A percentile compares a stretch with the other conserved stretches of the same genome.
These are phyloP conservation scores for Daldinia vernicosa DNA, from an alignment of 495 filamentous ascomycete species.

Conservation along the genomic window DNA sequence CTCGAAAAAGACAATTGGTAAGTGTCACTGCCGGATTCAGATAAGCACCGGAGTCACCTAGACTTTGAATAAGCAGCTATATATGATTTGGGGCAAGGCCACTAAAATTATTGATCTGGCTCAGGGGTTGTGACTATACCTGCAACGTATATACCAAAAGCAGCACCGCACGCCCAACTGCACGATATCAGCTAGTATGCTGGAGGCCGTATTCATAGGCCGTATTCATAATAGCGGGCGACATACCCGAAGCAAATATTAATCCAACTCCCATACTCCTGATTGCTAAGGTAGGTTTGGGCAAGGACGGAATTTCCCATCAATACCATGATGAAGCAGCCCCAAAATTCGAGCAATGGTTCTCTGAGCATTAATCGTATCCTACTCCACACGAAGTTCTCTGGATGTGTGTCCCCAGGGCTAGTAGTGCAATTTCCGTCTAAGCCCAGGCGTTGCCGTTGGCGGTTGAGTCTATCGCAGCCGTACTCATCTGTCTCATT, in stretches of 20 bases:
- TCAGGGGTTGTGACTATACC: neutral
- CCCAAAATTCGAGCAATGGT: neutral
- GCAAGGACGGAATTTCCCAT: neutral
- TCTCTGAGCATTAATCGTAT: neutral
- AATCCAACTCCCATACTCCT: slow-evolving; percentile 4
- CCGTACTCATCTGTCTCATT: neutral
- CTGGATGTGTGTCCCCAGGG: neutral
- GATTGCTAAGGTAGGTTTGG: slow-evolving; percentile 1
- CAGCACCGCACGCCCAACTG: neutral
- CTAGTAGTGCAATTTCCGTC: neutral
- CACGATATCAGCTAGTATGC: neutral
- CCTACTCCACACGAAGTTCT: neutral
- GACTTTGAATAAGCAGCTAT: neutral
- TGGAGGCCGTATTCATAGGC: neutral
- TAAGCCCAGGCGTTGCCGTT: neutral
- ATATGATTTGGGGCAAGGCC: neutral
- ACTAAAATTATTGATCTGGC: neutral
- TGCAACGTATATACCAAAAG: slow-evolving; percentile 3
- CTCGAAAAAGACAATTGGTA: neutral
- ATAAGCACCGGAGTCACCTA: neutral
- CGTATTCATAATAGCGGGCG: neutral
- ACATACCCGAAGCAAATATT: slow-evolving; percentile 2
- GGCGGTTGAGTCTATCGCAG: neutral
- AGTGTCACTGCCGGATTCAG: neutral
- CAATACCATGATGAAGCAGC: slow-evolving; percentile 5